Evolutionary conservation across 129 eudicot genomes (phyloP).

Genomic region (Flaveria sonorensis): DNA sequence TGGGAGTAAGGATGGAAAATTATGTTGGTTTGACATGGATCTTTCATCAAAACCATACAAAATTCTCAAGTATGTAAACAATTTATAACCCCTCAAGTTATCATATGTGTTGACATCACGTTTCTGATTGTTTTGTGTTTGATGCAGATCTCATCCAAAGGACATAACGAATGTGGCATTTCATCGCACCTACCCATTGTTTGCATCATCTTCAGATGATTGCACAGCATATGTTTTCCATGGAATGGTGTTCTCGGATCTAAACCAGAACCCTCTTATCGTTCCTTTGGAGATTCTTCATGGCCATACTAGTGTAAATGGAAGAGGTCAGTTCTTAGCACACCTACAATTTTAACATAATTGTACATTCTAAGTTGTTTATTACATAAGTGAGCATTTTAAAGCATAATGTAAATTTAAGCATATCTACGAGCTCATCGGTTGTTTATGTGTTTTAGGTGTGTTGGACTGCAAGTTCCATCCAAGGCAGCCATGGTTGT

Average conservation of each 20-base stretch:
- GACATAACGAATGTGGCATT: slow-evolving; percentile 77
- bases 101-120: not conserved
- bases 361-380: not conserved
- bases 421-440: not conserved
- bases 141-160: slow-evolving; percentile 68
- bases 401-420: not conserved
- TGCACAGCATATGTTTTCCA: slow-evolving; percentile 88
- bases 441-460: slow-evolving; percentile 46
- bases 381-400: not conserved
- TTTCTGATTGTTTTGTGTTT: not conserved
- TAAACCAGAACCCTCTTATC: slow-evolving; percentile 84
- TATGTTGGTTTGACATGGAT: slow-evolving; percentile 99
- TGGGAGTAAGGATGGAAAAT: slow-evolving; percentile 89
- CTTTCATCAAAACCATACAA: slow-evolving; percentile 85
- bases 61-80: slow-evolving; percentile 63
- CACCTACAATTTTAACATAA: not conserved
- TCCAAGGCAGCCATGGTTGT: slow-evolving; percentile 89
- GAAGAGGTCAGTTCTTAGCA: slow-evolving; percentile 63
- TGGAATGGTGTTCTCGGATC: slow-evolving; percentile 95
- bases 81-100: not conserved
- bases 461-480: slow-evolving; percentile 88
- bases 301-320: slow-evolving; percentile 69
- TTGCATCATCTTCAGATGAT: slow-evolving; percentile 95
- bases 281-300: slow-evolving; percentile 85
- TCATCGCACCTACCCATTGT: slow-evolving; percentile 86